Percentiles rank a stretch among this genome's conserved stretches.
These are phyloP conservation scores for Dichomitus squalens DNA, from an alignment of 1,284 basidiomycete genomes.

Conservation along the genomic window DNA sequence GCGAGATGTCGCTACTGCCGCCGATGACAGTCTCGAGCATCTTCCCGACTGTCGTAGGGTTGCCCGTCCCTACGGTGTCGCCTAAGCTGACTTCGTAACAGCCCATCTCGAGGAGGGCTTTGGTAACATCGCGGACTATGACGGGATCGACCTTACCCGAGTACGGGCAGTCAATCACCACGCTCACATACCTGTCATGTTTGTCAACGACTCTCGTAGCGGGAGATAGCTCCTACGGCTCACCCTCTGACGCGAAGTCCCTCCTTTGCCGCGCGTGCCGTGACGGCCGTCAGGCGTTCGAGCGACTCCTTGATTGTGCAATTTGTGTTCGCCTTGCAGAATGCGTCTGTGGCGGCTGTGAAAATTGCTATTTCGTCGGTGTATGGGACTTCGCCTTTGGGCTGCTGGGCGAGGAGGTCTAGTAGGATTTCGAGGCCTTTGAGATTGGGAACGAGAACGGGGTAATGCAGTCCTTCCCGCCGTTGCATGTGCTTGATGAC, in stretches of 20 bases:
- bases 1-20: slow-evolving; percentile 46
- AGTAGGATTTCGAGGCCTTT: slow-evolving; percentile 76
- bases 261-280: slow-evolving; percentile 56
- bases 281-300: slow-evolving; percentile 63
- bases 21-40: slow-evolving; percentile 76
- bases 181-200: slow-evolving; percentile 78
- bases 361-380: slow-evolving; percentile 91
- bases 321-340: slow-evolving; percentile 87
- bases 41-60: slow-evolving; percentile 65
- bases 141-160: slow-evolving; percentile 74
- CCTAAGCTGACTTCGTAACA: slow-evolving; percentile 93
- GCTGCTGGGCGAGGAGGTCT: slow-evolving; percentile 45
- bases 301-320: slow-evolving; percentile 77
- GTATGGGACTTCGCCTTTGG: slow-evolving; percentile 40
- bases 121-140: slow-evolving; percentile 72
- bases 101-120: slow-evolving; percentile 83
- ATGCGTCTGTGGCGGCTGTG: slow-evolving; percentile 87
- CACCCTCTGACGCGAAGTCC: slow-evolving; percentile 71
- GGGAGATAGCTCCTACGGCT: background rate
- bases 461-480: slow-evolving; percentile 63
- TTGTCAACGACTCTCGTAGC: background rate
- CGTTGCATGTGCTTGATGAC: slow-evolving; percentile 64
- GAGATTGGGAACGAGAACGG: slow-evolving; percentile 87
- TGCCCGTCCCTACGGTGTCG: slow-evolving; percentile 90
- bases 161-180: slow-evolving; percentile 86